Conservation (phyloP, 2,329 filamentous ascomycete genomes). For the Cladophialophora bantiana region DNA sequence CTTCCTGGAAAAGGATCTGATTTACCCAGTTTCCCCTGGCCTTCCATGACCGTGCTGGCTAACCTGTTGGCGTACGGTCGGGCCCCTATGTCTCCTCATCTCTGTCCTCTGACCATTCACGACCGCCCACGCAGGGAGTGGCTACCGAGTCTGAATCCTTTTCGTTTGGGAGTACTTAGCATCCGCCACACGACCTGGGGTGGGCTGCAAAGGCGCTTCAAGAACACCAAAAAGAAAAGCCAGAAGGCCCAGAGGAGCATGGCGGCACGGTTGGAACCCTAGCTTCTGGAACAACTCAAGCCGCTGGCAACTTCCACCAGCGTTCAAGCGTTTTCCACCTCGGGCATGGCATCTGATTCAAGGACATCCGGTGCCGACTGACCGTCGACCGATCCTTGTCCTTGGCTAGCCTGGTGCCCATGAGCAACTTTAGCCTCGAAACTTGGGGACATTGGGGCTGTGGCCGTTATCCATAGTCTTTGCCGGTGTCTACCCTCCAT, state of each 20-base stretch:
- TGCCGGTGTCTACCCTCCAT: constrained; percentile 6
- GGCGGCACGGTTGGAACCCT: constrained; percentile 11
- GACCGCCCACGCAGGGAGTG: background rate
- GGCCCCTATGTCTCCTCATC: constrained; percentile 1
- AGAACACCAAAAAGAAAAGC: constrained; percentile 3
- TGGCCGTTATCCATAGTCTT: constrained; percentile 6
- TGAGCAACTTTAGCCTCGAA: constrained; percentile 10
- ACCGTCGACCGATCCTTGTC: constrained; percentile 5
- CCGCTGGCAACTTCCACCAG: constrained; percentile 21
- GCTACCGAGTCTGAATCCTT: background rate
- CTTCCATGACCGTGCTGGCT: background rate
- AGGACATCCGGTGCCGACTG: background rate
- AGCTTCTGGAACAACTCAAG: constrained; percentile 8
- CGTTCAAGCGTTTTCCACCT: constrained; percentile 14
- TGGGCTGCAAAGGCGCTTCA: background rate
- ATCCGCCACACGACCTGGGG: background rate
- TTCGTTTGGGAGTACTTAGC: background rate
- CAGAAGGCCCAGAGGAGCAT: background rate
- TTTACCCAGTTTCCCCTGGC: constrained; percentile 4
- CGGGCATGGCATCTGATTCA: constrained; percentile 2
- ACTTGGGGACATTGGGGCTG: background rate
- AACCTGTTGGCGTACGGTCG: background rate
- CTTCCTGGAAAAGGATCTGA: constrained; percentile 10
- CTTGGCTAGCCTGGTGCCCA: constrained; percentile 18
- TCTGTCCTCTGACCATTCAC: background rate